Evolutionary conservation across 2,329 filamentous ascomycete species (phyloP), one percentile per base, ranked within the genome.

Genomic region (Fusarium odoratissimum): DNA sequence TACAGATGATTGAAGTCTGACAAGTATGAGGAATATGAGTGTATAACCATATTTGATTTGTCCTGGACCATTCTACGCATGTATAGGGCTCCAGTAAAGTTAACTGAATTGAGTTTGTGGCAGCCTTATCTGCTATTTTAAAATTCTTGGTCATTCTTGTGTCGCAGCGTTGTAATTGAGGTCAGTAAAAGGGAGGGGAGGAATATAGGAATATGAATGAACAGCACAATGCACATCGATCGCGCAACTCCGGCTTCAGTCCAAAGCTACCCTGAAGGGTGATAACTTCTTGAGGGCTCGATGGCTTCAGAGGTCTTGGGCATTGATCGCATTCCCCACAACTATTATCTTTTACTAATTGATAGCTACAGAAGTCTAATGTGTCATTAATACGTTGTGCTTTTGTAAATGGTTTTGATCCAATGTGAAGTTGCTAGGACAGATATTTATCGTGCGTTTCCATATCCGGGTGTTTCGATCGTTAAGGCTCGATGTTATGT

Each of bases 331-430:
- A 25, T 9, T 9, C 1, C 12, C n/a, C 3, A 19, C 12, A 23
- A 14, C 14, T 48, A 17, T 17, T 31, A 17, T n/a, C 3, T 13
- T 33, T 23, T 12, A 28, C 25, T 13, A 12, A 35, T 14, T 14
- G 17, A 23, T 8, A 35, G 10, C 21, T n/a, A 17, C 14, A 11
- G 16, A 17, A 48, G 3, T 5, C 19, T 8, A 4, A 30, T 28
- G 19, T 11, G 13, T 21, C 6, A 6, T 30, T 16, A 7, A 21
- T n/a, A 21, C 12, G 9, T n/a, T 46, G 19, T 14, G 21, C 25
- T 7, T 19, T 14, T 8, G n/a, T 14, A 25, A 23, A 6, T 19
- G n/a, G 3, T 8, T 9, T 51, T 5, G 8, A 5, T 33, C 1
- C n/a, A 13, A 9, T 9, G 4, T 23, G 13, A 49, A 31, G 11